Evolutionary conservation across 1,139 yeast genomes (phyloP).

Genomic region (Pneumocystis carinii): DNA sequence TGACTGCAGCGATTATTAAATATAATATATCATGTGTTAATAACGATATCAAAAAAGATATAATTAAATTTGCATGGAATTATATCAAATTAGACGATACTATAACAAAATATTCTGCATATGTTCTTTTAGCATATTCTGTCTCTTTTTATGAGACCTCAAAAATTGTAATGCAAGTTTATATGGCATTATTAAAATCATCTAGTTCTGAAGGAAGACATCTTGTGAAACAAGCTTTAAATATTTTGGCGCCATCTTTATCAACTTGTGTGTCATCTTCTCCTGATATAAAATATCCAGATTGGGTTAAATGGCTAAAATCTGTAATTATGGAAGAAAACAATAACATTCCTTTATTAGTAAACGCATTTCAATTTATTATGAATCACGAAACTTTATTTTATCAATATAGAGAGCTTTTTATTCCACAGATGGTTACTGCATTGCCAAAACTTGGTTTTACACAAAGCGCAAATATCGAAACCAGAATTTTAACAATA

Average conservation of each 20-base stretch:
- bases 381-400: constrained; percentile 76
- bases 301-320: constrained; percentile 94
- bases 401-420: constrained; percentile 75
- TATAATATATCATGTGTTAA: constrained; percentile 44
- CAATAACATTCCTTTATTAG: constrained; percentile 63
- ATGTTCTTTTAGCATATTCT: constrained; percentile 73
- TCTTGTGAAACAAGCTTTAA: constrained; percentile 76
- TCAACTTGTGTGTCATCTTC: constrained; percentile 46
- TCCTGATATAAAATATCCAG: constrained; percentile 25
- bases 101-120: constrained; percentile 83
- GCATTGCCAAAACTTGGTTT: constrained; percentile 89
- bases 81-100: constrained; percentile 79
- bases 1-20: constrained; percentile 63
- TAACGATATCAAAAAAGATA: constrained; percentile 60
- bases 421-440: constrained; percentile 75
- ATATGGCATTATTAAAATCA: constrained; percentile 74
- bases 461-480: constrained; percentile 53
- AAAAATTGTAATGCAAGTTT: constrained; percentile 78
- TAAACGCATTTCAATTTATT: constrained; percentile 79
- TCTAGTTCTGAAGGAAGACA: constrained; percentile 76
- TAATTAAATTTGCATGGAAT: constrained; percentile 90
- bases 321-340: constrained; percentile 85
- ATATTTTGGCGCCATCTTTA: constrained; percentile 77
- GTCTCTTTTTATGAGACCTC: constrained; percentile 82
- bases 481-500: constrained; percentile 71